Base-by-base conservation (phyloP, 78 protist genomes). In the Pirum gemmata region DNA sequence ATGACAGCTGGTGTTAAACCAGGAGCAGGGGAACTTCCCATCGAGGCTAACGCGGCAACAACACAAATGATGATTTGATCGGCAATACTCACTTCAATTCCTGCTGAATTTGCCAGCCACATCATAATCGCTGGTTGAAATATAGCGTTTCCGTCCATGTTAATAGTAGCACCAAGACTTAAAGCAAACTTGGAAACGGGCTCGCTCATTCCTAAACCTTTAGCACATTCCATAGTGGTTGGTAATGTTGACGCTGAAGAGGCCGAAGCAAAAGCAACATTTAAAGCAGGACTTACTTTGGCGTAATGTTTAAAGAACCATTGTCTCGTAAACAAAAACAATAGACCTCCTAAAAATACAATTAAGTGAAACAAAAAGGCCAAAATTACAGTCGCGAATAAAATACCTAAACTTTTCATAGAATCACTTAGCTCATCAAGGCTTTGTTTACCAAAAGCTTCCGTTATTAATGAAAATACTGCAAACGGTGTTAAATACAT, bases 1-100 rank as follows among this genome's bases (percentile, higher is more conserved):
- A 39, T 40, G 29, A 40, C 67, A 37, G 86, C 38, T 25, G 86
- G 86, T 18, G 86, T 82, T 73, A 82, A 35, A 5, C 67, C 67
- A 82, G 86, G 86, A n/a, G 67, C 86, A 31, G 86, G 67, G 13
- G 67, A 51, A 51, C 31, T 13, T 21, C 67, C 67, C 67, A 51
- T 51, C 5, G 67, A 51, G 67, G 67, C 67, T 51, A 51, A 51
- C 5, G 86, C 36, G n/a, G 86, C 36, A 82, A 61, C 67, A 82
- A 39, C 18, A 82, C 86, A 82, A 61, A 82, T 37, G 86, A 82
- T 51, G 13, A 51, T 51, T 51, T 51, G 67, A 51, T 51, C 67
- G 67, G 67, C 67, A 51, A 51, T 21, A 13, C 31, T 51, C 31
- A 51, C 67, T 5, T 5, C 67, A 51, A 51, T 51, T 21, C 67